These are phyloP conservation scores for Dothideomycetes sp. DNA, from an alignment of 2,329 filamentous ascomycete genomes.

Conservation along the genomic window DNA sequence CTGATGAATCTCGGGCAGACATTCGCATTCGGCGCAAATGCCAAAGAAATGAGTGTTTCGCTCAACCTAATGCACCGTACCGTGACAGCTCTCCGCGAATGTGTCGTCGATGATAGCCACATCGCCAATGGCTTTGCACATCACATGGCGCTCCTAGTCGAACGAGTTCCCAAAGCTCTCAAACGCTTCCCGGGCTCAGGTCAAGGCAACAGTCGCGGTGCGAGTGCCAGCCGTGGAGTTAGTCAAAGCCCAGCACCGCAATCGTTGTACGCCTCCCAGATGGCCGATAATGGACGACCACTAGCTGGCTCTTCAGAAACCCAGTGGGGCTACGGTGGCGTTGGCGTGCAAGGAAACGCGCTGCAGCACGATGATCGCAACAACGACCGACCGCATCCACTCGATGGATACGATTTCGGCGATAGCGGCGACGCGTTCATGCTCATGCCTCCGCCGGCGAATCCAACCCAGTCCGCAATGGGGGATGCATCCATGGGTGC, in stretches of 20 bases:
- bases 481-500: conserved; percentile 9
- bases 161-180: neutral
- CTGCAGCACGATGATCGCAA: conserved; percentile 16
- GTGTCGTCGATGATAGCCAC: conserved; percentile 76
- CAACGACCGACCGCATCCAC: conserved; percentile 12
- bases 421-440: conserved; percentile 27
- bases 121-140: conserved; percentile 68
- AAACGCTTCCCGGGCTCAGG: neutral
- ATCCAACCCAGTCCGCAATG: conserved; percentile 12
- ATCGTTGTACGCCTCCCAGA: neutral
- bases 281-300: neutral
- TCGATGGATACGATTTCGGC: conserved; percentile 34
- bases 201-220: neutral
- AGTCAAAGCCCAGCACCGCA: conserved; percentile 8
- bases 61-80: conserved; percentile 66
- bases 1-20: too few relatives aligned
- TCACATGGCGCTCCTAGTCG: neutral
- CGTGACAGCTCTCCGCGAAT: conserved; percentile 62
- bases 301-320: conserved; percentile 1
- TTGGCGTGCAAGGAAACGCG: neutral
- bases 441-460: conserved; percentile 37
- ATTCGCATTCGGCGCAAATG: conserved; percentile 68
- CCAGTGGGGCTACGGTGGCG: neutral
- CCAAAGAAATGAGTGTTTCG: conserved; percentile 65
- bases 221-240: conserved; percentile 14